phyloP scores from a whole-genome alignment of 805 yeast species.

The Dipodascopsis uninucleata region DNA sequence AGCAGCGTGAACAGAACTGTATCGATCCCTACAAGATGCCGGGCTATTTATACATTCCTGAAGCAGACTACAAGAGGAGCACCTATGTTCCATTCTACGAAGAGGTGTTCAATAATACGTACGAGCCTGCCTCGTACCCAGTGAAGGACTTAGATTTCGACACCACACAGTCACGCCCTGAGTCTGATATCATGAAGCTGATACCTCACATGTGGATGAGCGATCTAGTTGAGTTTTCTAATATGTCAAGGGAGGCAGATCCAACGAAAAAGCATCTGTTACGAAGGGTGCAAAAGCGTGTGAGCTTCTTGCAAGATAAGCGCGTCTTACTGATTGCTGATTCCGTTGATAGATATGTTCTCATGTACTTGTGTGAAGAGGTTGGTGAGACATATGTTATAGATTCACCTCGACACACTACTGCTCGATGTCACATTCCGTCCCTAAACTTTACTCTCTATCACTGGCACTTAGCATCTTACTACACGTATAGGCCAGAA shows the following conservation, averaged over 20 bases:
- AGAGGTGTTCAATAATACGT: constrained; percentile 3
- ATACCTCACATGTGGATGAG: constrained; percentile 16
- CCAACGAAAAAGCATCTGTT: neutral
- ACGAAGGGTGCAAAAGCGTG: neutral
- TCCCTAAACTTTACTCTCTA: constrained; percentile 17
- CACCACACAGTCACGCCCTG: neutral
- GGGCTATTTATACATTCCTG: constrained; percentile 5
- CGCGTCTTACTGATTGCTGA: constrained; percentile 21
- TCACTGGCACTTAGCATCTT: constrained; percentile 24
- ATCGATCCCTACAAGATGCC: constrained; percentile 14
- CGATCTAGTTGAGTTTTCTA: neutral
- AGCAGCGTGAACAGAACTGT: constrained; percentile 3
- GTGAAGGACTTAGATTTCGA: neutral
- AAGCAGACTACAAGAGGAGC: neutral
- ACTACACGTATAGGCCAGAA: constrained; percentile 13
- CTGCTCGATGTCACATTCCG: constrained; percentile 19
- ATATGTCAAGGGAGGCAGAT: neutral
- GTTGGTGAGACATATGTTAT: neutral
- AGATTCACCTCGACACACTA: constrained; percentile 6
- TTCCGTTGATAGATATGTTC: constrained; percentile 21
- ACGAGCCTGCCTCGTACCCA: constrained; percentile 12
- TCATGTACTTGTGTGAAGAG: constrained; percentile 12
- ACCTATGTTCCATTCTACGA: constrained; percentile 14
- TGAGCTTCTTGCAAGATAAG: constrained; percentile 11
- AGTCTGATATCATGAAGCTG: neutral